phyloP scores from a whole-genome alignment of 2,329 filamentous ascomycete genomes.

The Sarocladium oryzae region DNA sequence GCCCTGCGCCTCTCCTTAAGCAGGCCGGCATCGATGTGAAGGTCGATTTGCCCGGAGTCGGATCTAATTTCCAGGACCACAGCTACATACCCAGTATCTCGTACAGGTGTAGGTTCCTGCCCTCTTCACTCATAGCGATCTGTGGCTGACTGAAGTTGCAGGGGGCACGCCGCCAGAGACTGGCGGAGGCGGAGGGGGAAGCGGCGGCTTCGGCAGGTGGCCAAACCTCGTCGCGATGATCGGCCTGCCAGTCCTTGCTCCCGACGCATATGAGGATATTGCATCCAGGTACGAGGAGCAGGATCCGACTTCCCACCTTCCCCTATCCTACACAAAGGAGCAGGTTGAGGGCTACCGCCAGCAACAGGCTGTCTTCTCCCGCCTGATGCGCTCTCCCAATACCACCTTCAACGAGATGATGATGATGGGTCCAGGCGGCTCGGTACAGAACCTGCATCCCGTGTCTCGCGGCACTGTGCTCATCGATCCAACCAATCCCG shows the following conservation, averaged over 20 bases:
- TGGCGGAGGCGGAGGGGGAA: constrained; percentile 9
- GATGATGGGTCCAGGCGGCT: constrained; percentile 20
- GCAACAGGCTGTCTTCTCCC: constrained; percentile 25
- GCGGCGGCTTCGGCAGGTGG: constrained; percentile 6
- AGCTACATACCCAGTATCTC: constrained; percentile 18
- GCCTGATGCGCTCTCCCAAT: constrained; percentile 16
- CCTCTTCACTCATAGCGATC: too few species aligned
- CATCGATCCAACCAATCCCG: constrained; percentile 17
- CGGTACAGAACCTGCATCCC: constrained; percentile 19
- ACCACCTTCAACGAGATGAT: constrained; percentile 41
- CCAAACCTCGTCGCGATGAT: constrained; percentile 18
- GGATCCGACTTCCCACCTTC: constrained; percentile 16
- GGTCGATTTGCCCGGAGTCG: constrained; percentile 37
- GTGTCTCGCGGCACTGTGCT: constrained; percentile 18
- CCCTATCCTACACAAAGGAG: constrained; percentile 15
- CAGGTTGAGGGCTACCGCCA: constrained; percentile 29
- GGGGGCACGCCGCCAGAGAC: constrained; percentile 9
- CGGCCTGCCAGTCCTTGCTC: constrained; percentile 17
- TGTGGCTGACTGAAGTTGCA: neutral
- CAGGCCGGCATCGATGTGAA: constrained; percentile 28
- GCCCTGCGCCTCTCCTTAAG: constrained; percentile 26
- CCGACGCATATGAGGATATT: constrained; percentile 15
- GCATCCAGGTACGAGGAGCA: constrained; percentile 14
- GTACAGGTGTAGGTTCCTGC: constrained; percentile 14
- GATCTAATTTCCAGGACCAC: constrained; percentile 35